These are phyloP conservation scores for Coemansia sp. DNA, from an alignment of 192 early-diverging fungal species.

Conservation along the genomic window DNA sequence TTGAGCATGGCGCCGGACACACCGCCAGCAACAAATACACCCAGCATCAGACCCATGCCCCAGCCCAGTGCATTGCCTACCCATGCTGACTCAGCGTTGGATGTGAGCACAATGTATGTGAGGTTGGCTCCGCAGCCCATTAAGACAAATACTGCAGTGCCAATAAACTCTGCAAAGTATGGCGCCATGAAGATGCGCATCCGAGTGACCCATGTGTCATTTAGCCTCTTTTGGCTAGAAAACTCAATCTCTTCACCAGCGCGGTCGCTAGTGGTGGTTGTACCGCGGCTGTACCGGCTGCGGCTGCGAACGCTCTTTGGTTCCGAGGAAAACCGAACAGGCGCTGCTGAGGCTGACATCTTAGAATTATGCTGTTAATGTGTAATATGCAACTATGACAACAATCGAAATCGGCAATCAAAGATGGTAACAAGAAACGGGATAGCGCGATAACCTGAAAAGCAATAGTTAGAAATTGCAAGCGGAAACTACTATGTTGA, in stretches of 20 bases:
- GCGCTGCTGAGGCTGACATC: constrained; percentile 16
- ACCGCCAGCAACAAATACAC: constrained; percentile 46
- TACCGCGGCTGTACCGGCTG: constrained; percentile 11
- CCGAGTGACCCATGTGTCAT: constrained; percentile 38
- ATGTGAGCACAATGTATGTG: constrained; percentile 37
- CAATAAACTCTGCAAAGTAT: constrained; percentile 54
- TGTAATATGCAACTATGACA: background rate
- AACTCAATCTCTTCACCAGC: constrained; percentile 52
- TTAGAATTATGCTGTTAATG: background rate
- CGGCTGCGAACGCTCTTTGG: constrained; percentile 9
- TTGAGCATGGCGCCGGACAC: constrained; percentile 52
- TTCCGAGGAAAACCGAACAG: constrained; percentile 14
- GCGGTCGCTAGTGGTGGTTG: constrained; percentile 21
- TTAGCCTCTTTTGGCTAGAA: constrained; percentile 30
- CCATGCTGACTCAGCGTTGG: constrained; percentile 54
- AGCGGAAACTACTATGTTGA: too few species aligned
- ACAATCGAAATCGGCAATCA: background rate
- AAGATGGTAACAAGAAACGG: too few species aligned
- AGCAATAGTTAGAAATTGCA: too few species aligned
- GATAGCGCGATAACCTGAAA: too few species aligned
- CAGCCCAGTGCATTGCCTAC: constrained; percentile 53
- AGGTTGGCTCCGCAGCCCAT: constrained; percentile 49
- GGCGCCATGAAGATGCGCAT: constrained; percentile 50
- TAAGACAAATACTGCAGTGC: constrained; percentile 48
- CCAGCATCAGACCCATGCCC: constrained; percentile 52